Base-by-base conservation (phyloP, 108 stramenopile genomes). In the Pseudonitzschia multistriata region DNA sequence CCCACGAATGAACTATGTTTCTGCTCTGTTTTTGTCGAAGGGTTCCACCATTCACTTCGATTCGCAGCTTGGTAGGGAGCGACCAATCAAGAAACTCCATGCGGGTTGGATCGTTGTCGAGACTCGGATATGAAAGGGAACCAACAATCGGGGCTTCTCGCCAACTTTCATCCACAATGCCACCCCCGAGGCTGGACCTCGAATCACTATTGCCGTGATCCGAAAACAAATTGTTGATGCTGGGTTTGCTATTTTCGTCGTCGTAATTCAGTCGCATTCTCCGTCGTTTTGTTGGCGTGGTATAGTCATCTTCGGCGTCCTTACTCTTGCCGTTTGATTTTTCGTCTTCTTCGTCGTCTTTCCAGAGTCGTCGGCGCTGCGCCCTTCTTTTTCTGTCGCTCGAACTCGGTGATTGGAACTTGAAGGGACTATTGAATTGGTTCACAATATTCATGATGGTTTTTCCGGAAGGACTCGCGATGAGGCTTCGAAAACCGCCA, bases 381-480 rank as follows among this genome's bases (percentile, higher is more conserved):
- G 34, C 11, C 25, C n/a, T 39, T 30, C 45, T 14, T 71, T 71
- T 49, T 19, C 36, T 62, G 45, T 56, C 14, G 22, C 42, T 53
- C 21, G 57, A 59, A 35, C 34, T 35, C 57, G 75, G 75, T 3
- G 75, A 76, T 25, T 54, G 36, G 53, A 76, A 76, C 1, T 68
- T 68, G 63, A 76, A 76, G 6, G 75, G 75, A 65, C 75, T 76
- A 40, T 65, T 54, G 62, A 76, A 70, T 24, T 59, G 29, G 35
- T 70, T 70, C 40, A 76, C 68, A 65, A 76, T 59, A 29, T 66
- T 66, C 63, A 76, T 66, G 30, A 76, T 70, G 22, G 75, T 55
- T 52, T 76, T 76, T n/a, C 75, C 75, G 5, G 75, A 57, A 24
- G 75, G 75, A 70, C 75, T 76, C 45, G 53, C 55, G 2, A 70